These are phyloP conservation scores for Austroboletus novae-zelandiae DNA, from an alignment of 1,284 basidiomycete genomes.

Conservation along the genomic window DNA sequence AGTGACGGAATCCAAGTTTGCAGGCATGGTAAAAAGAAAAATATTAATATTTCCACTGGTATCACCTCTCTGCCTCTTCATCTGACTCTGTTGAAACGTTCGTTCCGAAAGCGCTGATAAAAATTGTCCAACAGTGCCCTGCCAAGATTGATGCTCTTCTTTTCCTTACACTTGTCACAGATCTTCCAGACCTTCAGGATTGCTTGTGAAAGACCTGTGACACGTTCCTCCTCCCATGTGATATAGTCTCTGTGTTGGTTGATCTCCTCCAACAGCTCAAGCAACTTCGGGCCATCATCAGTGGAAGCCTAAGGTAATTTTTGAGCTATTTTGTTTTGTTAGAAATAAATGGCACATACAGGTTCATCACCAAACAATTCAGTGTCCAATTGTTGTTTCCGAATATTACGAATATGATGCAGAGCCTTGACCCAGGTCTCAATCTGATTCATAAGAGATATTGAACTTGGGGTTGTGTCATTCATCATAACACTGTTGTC, in stretches of 20 bases:
- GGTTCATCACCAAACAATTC: slow-evolving; percentile 21
- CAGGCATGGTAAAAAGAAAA: too few relatives aligned
- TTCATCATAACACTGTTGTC: background rate
- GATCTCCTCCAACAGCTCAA: slow-evolving; percentile 24
- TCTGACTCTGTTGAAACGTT: background rate
- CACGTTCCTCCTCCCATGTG: slow-evolving; percentile 17
- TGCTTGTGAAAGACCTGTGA: slow-evolving; percentile 5
- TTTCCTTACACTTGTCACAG: slow-evolving; percentile 1
- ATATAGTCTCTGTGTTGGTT: slow-evolving; percentile 20
- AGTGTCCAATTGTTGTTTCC: background rate
- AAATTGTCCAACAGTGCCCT: slow-evolving; percentile 20
- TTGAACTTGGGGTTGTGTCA: background rate
- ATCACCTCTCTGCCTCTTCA: background rate
- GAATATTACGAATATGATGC: background rate
- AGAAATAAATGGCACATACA: slow-evolving; percentile 9
- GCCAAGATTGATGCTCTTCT: slow-evolving; percentile 12
- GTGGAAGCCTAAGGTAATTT: slow-evolving; percentile 2
- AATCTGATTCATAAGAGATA: slow-evolving; percentile 1
- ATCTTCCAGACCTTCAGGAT: background rate
- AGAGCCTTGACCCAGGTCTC: slow-evolving; percentile 15
- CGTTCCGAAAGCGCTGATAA: slow-evolving; percentile 22
- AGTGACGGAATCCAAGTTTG: too few relatives aligned
- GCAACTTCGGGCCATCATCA: slow-evolving; percentile 4
- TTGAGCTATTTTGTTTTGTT: background rate
- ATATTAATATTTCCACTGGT: too few relatives aligned